These are phyloP conservation scores for Castanopsis chinensis DNA, from an alignment of 306 rosid species.

Conservation along the genomic window DNA sequence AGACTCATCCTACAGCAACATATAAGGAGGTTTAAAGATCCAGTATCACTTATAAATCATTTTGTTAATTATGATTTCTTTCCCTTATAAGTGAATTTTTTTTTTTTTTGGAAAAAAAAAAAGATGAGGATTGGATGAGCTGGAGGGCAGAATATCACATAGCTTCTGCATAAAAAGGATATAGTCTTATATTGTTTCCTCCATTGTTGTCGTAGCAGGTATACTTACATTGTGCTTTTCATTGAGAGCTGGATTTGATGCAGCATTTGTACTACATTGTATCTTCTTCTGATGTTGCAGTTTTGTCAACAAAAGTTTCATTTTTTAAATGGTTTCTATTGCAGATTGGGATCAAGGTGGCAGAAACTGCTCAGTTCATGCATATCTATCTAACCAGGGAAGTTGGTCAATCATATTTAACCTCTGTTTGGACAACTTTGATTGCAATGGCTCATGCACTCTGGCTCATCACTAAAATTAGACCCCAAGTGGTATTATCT, in stretches of 20 bases:
- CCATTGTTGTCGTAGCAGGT: slow-evolving; percentile 3
- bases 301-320: slow-evolving; percentile 7
- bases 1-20: too few species aligned
- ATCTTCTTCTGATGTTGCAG: slow-evolving; percentile 10
- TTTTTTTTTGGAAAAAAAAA: not conserved
- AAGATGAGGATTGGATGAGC: not conserved
- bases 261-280: slow-evolving; percentile 9
- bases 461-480: slow-evolving; percentile 78
- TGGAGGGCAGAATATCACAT: too few species aligned
- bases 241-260: not conserved
- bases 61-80: not conserved
- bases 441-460: slow-evolving; percentile 58
- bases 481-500: slow-evolving; percentile 85
- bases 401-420: slow-evolving; percentile 91
- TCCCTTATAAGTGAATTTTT: not conserved
- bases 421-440: slow-evolving; percentile 82
- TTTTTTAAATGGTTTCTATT: slow-evolving; percentile 17
- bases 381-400: slow-evolving; percentile 88
- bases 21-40: not conserved
- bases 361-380: slow-evolving; percentile 53
- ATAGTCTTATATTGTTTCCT: slow-evolving; percentile 12
- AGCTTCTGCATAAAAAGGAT: not conserved
- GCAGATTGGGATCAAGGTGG: slow-evolving; percentile 48
- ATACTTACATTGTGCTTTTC: not conserved
- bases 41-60: not conserved